Base-by-base conservation (phyloP, 208 protist genomes). In the Zelonia costaricensis region DNA sequence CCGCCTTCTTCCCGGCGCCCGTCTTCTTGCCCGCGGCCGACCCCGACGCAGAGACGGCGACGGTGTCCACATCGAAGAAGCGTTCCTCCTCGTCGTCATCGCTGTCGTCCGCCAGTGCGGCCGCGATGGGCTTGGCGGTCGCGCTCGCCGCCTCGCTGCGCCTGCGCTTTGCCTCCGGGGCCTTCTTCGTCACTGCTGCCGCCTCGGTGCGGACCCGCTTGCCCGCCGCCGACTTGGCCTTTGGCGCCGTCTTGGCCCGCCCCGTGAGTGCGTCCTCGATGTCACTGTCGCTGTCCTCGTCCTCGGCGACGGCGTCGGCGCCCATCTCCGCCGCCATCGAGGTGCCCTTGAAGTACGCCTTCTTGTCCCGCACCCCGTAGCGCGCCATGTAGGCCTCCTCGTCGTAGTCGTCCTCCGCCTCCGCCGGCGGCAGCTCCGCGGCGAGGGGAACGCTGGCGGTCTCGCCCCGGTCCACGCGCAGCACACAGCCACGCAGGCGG, bases 381-480 rank as follows among this genome's bases (percentile, higher is more conserved):
- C 71, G 74, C 63, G 69, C 70, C 66, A 79, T 76, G 56, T 84
- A 74, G 53, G 80, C 83, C 22, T 78, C 86, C 57, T 92, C 86
- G 70, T 93, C 90, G 66, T 91, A 88, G 51, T 86, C 62, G 20
- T 70, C 82, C 25, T 92, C 86, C 12, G 76, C 78, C 15, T 78
- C 70, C 13, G 39, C 65, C 3, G 65, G 67, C 25, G 66, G 36
- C 20, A 82, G 55, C 62, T 90, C 83, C 1, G 68, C 66, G 18
- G 69, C 60, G 33, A 93, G 77, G 18, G 81, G 82, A 30, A 78
- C 78, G 61, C 84, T 96, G n/a, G 74, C 53, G 55, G 78, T 75
- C 12, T 88, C 91, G n/a, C 86, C 91, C 47, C 86, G 86, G 62
- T 96, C 91, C 10, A 96, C 91, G 15, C 83, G 91, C 33, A 96